Evolutionary conservation across 148 eudicot species (phyloP).

Genomic region (Rhododendron vialii): DNA sequence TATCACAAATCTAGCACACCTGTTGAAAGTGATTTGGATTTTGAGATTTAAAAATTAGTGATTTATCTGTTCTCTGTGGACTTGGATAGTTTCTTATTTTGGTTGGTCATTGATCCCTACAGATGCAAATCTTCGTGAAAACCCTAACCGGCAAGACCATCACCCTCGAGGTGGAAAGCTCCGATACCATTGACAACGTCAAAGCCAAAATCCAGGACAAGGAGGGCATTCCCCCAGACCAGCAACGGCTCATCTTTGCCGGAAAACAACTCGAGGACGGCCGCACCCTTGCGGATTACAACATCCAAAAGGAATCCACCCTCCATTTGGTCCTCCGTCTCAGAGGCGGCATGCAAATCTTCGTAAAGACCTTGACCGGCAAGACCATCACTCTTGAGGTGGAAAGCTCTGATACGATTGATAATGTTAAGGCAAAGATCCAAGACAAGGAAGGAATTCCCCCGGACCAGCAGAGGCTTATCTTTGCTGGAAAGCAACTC

Average conservation of each 20-base stretch:
- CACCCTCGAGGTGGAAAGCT: background rate
- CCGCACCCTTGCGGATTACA: background rate
- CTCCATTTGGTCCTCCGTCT: background rate
- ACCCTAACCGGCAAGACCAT: background rate
- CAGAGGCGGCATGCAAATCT: background rate
- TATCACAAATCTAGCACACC: no score
- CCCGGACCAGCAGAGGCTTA: background rate
- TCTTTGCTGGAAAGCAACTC: background rate
- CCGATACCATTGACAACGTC: background rate
- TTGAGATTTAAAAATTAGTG: background rate
- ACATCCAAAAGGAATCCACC: background rate
- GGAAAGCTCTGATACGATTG: background rate
- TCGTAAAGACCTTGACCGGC: background rate
- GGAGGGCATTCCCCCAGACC: constrained; percentile 15
- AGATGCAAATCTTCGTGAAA: background rate
- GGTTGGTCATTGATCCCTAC: background rate
- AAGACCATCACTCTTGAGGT: background rate
- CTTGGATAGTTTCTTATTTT: background rate
- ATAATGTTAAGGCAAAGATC: background rate
- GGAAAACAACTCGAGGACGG: background rate
- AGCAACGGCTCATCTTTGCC: constrained; percentile 12
- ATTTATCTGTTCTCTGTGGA: background rate
- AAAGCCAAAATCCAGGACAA: background rate
- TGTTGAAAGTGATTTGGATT: background rate
- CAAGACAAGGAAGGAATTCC: background rate